Evolutionary conservation across 805 yeast species (phyloP).

Genomic region (Schizosaccharomyces lindneri): DNA sequence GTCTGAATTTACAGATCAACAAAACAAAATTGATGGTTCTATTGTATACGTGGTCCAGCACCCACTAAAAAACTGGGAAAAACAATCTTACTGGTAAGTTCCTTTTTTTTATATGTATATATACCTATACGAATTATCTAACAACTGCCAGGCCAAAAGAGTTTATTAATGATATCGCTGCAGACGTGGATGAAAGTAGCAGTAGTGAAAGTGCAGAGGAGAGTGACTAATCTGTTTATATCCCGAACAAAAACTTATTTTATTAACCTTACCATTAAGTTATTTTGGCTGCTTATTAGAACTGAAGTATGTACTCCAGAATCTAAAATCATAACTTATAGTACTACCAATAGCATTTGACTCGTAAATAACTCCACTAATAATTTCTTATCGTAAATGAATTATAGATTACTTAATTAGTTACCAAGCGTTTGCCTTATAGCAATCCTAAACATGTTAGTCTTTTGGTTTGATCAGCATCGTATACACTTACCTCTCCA

Average conservation of each 20-base stretch:
- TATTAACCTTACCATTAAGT: background rate
- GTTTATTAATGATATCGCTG: background rate
- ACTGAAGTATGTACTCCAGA: background rate
- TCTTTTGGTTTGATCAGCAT: background rate
- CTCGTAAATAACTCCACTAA: too few species aligned
- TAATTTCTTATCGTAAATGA: too few species aligned
- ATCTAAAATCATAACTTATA: too few species aligned
- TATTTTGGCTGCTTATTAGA: background rate
- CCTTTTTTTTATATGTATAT: too few species aligned
- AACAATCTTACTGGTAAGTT: background rate
- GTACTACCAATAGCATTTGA: too few species aligned
- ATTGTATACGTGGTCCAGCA: constrained; percentile 13
- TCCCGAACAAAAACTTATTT: background rate
- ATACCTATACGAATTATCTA: background rate
- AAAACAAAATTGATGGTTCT: constrained; percentile 13
- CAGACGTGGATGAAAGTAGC: background rate
- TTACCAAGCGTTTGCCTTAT: constrained; percentile 1
- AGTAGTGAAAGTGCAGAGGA: background rate
- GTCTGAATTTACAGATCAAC: constrained; percentile 2
- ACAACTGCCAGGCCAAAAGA: background rate
- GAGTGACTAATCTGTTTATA: background rate
- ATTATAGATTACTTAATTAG: background rate
- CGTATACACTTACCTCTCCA: constrained; percentile 25
- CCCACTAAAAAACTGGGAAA: background rate
- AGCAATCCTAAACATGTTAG: background rate